A percentile compares a stretch with the other conserved stretches of the same genome.
phyloP scores from a whole-genome alignment of 2,329 filamentous ascomycete genomes.

The Coniella vitis region DNA sequence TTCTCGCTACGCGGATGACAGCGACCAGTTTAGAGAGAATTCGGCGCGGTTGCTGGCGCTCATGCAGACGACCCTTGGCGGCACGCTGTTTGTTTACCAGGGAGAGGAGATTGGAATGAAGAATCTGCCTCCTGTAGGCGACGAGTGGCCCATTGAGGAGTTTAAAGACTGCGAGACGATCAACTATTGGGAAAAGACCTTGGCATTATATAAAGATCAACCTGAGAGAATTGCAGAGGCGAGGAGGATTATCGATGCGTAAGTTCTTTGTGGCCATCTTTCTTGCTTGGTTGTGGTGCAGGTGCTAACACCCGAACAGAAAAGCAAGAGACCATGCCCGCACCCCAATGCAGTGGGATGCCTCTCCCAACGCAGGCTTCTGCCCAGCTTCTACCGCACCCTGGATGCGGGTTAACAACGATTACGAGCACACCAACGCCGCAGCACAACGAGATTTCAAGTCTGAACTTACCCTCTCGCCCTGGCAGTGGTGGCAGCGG shows the following conservation, averaged over 20 bases:
- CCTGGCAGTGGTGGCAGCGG: conserved; percentile 48
- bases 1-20: conserved; percentile 46
- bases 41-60: conserved; percentile 55
- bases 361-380: conserved; percentile 57
- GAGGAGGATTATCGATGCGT: conserved; percentile 9
- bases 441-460: conserved; percentile 42
- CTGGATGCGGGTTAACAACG: conserved; percentile 66
- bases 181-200: conserved; percentile 40
- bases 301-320: conserved; percentile 12
- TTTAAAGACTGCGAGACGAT: conserved; percentile 62
- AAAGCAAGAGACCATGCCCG: conserved; percentile 57
- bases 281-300: not conserved
- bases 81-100: conserved; percentile 63
- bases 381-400: conserved; percentile 38
- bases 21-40: conserved; percentile 38
- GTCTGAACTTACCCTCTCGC: conserved; percentile 9
- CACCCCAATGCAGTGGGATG: conserved; percentile 66
- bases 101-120: conserved; percentile 63
- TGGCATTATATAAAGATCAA: conserved; percentile 5
- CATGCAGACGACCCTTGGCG: conserved; percentile 50
- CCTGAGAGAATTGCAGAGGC: conserved; percentile 6
- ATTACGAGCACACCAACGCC: conserved; percentile 49
- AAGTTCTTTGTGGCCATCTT: not conserved
- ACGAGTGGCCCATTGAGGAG: conserved; percentile 56
- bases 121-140: conserved; percentile 43